Percentiles rank a stretch among this genome's conserved stretches.
phyloP scores from a whole-genome alignment of 2,329 filamentous ascomycete genomes.

The Pseudogymnoascus sp. region DNA sequence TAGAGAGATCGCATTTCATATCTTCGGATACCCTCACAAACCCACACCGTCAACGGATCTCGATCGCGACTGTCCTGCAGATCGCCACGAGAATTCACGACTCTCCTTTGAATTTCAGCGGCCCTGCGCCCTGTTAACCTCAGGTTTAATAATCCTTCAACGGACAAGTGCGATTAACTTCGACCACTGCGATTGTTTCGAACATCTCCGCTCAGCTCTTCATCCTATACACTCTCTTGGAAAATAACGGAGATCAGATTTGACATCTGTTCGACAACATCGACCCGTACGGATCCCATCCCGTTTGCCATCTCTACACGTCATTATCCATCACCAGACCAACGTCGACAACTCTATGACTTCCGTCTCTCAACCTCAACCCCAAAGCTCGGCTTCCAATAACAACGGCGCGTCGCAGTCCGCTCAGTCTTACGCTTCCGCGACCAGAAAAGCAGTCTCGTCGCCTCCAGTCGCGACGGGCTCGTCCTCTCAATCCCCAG shows the following conservation, averaged over 20 bases:
- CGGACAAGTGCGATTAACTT: conserved; percentile 9
- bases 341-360: conserved; percentile 22
- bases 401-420: conserved; percentile 44
- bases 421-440: conserved; percentile 58
- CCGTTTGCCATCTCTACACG: conserved; percentile 8
- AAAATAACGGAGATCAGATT: conserved; percentile 12
- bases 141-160: conserved; percentile 7
- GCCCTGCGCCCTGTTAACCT: conserved; percentile 3
- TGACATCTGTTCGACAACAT: conserved; percentile 16
- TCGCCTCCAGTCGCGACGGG: conserved; percentile 53
- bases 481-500: conserved; percentile 44
- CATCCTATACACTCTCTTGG: conserved; percentile 2
- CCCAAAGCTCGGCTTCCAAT: conserved; percentile 43
- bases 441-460: conserved; percentile 55
- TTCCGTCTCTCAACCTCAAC: conserved; percentile 28
- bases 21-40: conserved; percentile 10
- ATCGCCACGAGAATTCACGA: background rate
- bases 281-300: conserved; percentile 2
- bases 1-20: conserved; percentile 11
- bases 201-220: background rate
- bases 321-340: conserved; percentile 3
- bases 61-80: conserved; percentile 9
- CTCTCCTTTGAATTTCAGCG: conserved; percentile 11
- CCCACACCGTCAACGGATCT: background rate
- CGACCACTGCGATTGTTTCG: conserved; percentile 10